Conservation (phyloP, 2,329 filamentous ascomycete species). For the Venturia aucupariae region DNA sequence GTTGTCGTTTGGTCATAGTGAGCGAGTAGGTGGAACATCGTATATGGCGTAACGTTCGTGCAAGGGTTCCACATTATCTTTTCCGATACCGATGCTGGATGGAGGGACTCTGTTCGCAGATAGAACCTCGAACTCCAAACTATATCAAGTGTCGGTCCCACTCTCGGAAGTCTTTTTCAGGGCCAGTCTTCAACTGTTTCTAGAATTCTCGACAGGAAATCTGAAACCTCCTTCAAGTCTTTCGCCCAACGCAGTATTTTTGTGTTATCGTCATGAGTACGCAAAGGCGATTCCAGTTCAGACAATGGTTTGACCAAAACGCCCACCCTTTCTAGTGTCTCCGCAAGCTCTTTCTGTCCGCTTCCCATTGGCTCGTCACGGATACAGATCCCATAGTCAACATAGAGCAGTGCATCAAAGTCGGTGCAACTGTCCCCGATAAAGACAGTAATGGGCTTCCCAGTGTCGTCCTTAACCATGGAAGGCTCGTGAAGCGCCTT, state of each 20-base stretch:
- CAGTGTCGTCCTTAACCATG: conserved; percentile 14
- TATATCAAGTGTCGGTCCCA: too few species aligned
- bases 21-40: too few species aligned
- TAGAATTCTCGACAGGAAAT: background rate
- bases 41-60: too few species aligned
- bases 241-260: conserved; percentile 10
- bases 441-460: conserved; percentile 28
- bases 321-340: conserved; percentile 25
- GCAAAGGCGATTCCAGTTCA: background rate
- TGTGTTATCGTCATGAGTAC: background rate
- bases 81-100: too few species aligned
- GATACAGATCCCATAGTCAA: conserved; percentile 39
- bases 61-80: too few species aligned
- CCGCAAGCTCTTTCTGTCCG: conserved; percentile 26
- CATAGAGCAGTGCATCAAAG: conserved; percentile 35
- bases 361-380: conserved; percentile 30
- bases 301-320: conserved; percentile 16
- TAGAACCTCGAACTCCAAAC: too few species aligned
- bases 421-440: conserved; percentile 41
- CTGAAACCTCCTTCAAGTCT: conserved; percentile 7
- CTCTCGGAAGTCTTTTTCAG: background rate
- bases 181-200: background rate
- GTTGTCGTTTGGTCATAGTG: too few species aligned
- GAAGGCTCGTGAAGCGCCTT: background rate
- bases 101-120: too few species aligned